phyloP scores from a whole-genome alignment of 164 flowering plant species.

The Saururus chinensis region DNA sequence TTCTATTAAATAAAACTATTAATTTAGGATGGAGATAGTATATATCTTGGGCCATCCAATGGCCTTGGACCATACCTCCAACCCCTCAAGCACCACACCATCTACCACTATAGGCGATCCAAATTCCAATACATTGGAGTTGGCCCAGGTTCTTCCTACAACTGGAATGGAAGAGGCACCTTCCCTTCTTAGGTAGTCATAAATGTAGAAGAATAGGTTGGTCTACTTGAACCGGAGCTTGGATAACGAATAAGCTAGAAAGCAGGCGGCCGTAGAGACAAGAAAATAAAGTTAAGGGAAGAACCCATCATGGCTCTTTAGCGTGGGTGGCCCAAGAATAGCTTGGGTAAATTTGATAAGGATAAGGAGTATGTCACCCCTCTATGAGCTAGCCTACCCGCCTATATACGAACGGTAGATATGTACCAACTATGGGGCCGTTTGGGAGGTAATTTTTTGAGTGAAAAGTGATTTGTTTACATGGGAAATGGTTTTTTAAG shows the following conservation, averaged over 20 bases:
- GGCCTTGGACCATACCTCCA: neutral
- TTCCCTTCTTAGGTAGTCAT: conserved; percentile 7
- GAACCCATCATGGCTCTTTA: no score
- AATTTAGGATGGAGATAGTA: no score
- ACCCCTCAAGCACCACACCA: conserved; percentile 8
- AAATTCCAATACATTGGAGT: conserved; percentile 1
- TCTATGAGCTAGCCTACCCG: no score
- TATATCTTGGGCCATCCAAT: conserved; percentile 12
- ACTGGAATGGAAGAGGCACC: conserved; percentile 2
- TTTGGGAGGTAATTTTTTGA: no score
- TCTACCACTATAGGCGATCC: conserved; percentile 10
- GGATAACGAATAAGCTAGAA: conserved; percentile 2
- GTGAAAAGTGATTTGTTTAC: no score
- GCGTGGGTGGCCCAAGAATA: no score
- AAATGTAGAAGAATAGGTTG: conserved; percentile 6
- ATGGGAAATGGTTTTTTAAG: no score
- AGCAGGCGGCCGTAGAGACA: neutral
- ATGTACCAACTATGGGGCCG: no score
- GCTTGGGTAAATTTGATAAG: no score
- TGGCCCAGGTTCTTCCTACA: conserved; percentile 1
- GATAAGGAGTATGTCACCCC: no score
- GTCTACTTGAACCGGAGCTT: conserved; percentile 3
- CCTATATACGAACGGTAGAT: no score
- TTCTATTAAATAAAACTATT: no score
- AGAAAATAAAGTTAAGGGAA: neutral